Evolutionary conservation across 31 red algal genomes (phyloP), one percentile per base, ranked within the genome.

Genomic region (Endocladia muricata): DNA sequence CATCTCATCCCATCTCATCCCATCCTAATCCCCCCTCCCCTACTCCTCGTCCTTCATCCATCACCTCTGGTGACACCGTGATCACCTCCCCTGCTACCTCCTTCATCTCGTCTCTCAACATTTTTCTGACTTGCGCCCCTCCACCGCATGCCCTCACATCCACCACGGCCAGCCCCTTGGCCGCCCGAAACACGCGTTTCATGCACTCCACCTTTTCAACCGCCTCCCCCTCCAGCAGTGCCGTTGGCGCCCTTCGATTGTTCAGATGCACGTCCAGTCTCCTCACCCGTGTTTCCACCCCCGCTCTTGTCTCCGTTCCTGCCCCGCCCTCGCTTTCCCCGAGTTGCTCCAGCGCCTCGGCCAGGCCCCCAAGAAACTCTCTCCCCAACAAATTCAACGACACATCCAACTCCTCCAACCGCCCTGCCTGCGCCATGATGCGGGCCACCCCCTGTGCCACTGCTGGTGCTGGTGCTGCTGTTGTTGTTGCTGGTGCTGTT

Each of bases 81-180:
- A 85, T 34, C 37, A 85, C 68, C 15, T 8, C 35, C 56, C 70
- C 54, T 2, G 55, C 25, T 25, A 22, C 52, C 23, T 26, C 8
- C n/a, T 37, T 29, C 15, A 48, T 38, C 4, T 34, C 42, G 29
- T 22, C 26, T 9, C 70, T 15, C 40, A 85, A 61, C 30, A 59
- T 15, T 55, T 41, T 42, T 28, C 81, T 55, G 55, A 56, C 29
- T 25, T 21, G 31, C 1, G 37, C 4, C 36, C 40, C 76, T 13
- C 63, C 83, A 25, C 83, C 83, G 61, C 83, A 87, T 47, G 83
- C 83, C n/a, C 83, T 58, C 8, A 87, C 63, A 62, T 87, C 73
- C 41, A 87, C 65, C 8, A 51, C 13, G 41, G 77, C 74, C 41
- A 87, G 37, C 21, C 40, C 38, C 1, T 59, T 41, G 25, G 78